Percentiles rank a stretch among this genome's conserved stretches.
Conservation (phyloP, 2,329 filamentous ascomycete genomes). For the Fusarium duplospermum region DNA sequence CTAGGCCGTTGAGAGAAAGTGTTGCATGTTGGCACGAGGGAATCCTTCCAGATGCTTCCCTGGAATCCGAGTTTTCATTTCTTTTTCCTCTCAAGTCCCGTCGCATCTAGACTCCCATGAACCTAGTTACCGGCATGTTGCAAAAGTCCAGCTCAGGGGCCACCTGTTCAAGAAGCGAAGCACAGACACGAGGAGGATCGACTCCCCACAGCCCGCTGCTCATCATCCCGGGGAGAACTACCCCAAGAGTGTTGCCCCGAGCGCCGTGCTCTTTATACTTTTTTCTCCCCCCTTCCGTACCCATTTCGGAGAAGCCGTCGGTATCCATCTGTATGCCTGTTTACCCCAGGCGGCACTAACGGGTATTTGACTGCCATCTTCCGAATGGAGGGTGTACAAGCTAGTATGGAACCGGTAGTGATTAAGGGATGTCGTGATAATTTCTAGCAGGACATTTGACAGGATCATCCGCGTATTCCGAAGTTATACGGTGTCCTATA, state of each 20-base stretch:
- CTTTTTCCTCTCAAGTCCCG: background rate
- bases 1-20: background rate
- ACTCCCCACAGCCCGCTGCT: background rate
- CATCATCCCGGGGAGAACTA: background rate
- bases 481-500: too few relatives aligned
- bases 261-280: background rate
- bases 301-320: background rate
- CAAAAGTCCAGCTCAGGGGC: background rate
- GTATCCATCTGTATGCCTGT: background rate
- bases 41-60: background rate
- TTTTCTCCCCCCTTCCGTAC: background rate
- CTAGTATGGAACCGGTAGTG: background rate
- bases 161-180: background rate
- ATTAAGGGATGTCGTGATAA: background rate
- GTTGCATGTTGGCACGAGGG: background rate
- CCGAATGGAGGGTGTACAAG: background rate
- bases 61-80: background rate
- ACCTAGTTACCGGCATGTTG: background rate
- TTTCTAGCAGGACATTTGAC: background rate
- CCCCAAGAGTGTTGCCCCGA: background rate
- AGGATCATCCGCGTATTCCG: background rate
- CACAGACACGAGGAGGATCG: background rate
- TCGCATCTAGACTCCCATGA: background rate
- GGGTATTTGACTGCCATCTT: background rate
- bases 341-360: background rate